Conservation (phyloP, 208 protist genomes). For the Acanthamoeba culbertsoni region DNA sequence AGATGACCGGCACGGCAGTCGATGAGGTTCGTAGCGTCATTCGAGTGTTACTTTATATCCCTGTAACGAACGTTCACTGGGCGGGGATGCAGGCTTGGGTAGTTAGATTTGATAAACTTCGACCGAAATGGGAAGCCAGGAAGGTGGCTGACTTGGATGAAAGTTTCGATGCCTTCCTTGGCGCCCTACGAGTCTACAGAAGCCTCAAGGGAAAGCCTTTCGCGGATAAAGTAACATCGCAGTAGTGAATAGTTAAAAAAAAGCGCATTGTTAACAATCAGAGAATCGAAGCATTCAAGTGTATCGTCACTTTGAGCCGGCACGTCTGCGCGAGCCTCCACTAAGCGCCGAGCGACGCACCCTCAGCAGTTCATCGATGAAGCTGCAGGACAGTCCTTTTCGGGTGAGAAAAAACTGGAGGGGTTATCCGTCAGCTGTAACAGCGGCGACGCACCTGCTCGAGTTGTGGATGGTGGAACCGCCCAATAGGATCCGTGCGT, state of each 20-base stretch:
- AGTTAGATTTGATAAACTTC: constrained; percentile 55
- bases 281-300: too few species aligned
- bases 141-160: constrained; percentile 52
- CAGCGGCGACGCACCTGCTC: neutral
- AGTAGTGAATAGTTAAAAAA: too few species aligned
- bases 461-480: constrained; percentile 78
- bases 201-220: constrained; percentile 27
- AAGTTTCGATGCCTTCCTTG: constrained; percentile 54
- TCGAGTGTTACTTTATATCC: neutral
- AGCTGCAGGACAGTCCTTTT: neutral
- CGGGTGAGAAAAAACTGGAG: neutral
- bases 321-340: neutral
- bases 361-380: neutral
- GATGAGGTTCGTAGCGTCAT: neutral
- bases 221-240: too few species aligned
- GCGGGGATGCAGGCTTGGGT: constrained; percentile 49
- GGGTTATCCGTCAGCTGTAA: too few species aligned
- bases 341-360: neutral
- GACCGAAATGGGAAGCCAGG: neutral
- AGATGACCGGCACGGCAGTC: constrained; percentile 58
- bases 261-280: too few species aligned
- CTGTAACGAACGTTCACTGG: neutral
- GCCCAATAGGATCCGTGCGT: constrained; percentile 70
- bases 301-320: neutral
- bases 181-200: constrained; percentile 43